Base-by-base conservation (phyloP, 2,329 filamentous ascomycete genomes). In the Diaporthe vexans region DNA sequence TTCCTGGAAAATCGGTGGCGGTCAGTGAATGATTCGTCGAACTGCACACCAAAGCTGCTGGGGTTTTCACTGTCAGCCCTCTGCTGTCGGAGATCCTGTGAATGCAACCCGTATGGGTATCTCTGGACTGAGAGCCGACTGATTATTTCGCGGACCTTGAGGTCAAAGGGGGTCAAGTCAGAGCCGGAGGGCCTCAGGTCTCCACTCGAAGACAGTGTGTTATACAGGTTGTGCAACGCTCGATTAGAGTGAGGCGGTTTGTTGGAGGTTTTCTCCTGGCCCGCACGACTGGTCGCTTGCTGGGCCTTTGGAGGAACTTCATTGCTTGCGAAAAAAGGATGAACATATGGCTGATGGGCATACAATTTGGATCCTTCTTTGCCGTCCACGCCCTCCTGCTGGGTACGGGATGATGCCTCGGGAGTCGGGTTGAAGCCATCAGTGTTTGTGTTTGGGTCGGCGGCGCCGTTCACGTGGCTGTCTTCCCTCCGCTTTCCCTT, bases 21-120 rank as follows among this genome's bases (percentile, higher is more conserved):
- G 26, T 82, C 79, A n/a, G 82, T 81, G 71, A 86, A 85, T 0
- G 83, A 83, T 54, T 87, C 84, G 73, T 86, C 82, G 74, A 85
- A 76, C 48, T 85, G 79, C 73, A 91, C 86, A 63, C 82, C 85
- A 79, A 91, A 91, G 82, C 90, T 92, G 83, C 78, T 75, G 54
- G 77, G 77, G 46, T 56, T 26, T 52, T 65, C 59, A 73, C 78
- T 77, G 79, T 78, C 73, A 78, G 77, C 73, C 52, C 56, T 68
- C 71, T 74, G 77, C 57, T 59, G 74, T 76, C 77, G 82, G 88
- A 76, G 86, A 84, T 80, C 78, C 76, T 72, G 69, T n/a, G 58
- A 24, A 51, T 56, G 54, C 35, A 33, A n/a, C 24, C 63, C 29
- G 40, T 73, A 51, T 52, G 57, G 54, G 57, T 72, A 72, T 15